These are phyloP conservation scores for Botrytis elliptica DNA, from an alignment of 2,329 filamentous ascomycete species.

Conservation along the genomic window DNA sequence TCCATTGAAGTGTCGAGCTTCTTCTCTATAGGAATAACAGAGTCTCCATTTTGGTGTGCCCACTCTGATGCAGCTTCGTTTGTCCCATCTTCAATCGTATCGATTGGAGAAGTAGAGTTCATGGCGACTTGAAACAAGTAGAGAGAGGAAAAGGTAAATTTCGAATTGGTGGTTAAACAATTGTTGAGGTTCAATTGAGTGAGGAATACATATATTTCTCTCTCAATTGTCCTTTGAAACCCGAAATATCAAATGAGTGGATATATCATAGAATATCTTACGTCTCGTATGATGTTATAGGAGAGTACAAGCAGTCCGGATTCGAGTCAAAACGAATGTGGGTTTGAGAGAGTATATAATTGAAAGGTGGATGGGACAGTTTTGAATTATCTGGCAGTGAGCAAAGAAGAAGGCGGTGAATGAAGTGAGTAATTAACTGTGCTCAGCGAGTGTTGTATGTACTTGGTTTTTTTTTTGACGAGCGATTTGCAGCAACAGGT, in stretches of 20 bases:
- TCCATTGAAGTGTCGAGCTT: constrained; percentile 22
- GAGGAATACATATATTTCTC: constrained; percentile 18
- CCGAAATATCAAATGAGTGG: constrained; percentile 17
- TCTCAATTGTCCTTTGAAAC: constrained; percentile 19
- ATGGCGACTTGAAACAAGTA: constrained; percentile 13
- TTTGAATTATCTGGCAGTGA: constrained; percentile 13
- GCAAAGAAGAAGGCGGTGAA: constrained; percentile 18
- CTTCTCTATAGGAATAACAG: constrained; percentile 25
- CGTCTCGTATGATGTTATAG: constrained; percentile 6
- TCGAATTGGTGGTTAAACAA: constrained; percentile 4
- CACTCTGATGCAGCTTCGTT: constrained; percentile 26
- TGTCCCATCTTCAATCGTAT: constrained; percentile 24
- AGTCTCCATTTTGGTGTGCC: constrained; percentile 28
- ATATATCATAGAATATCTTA: constrained; percentile 18
- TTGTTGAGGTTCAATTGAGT: constrained; percentile 21
- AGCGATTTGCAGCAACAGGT: constrained; percentile 16
- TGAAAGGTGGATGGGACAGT: constrained; percentile 15
- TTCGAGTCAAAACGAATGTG: constrained; percentile 22
- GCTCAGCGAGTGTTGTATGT: neutral
- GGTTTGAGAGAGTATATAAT: constrained; percentile 12
- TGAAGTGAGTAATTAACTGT: neutral
- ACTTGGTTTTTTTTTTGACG: constrained; percentile 6
- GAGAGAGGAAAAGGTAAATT: constrained; percentile 2
- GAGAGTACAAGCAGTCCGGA: neutral
- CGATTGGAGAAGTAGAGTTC: constrained; percentile 11